Base-by-base conservation (phyloP, 257 asterid genomes). In the Agastache rugosa region DNA sequence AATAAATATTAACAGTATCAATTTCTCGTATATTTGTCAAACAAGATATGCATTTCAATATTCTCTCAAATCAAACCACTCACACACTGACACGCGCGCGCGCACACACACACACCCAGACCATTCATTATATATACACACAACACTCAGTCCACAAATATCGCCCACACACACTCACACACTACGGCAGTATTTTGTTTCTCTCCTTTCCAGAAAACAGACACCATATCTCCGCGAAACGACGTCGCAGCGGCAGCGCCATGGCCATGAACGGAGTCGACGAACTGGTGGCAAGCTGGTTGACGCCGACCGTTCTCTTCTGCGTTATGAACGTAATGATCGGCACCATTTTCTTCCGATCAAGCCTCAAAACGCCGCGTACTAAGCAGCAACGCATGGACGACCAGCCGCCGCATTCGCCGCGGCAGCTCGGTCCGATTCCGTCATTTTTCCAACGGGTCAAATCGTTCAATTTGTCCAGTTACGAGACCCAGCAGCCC, bases 271-370 rank as follows among this genome's bases (percentile, higher is more conserved):
- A 47, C 75, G 82, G 67, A 62, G 19, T 73, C 2, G 19, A 73
- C 4, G 83, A 72, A n/a, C 1, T 59, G 17, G 56, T 87, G 12
- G n/a, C 82, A 3, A 79, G 75, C 83, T 86, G 85, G 84, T 55
- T 84, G 22, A 85, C 94, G 2, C 95, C 90, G n/a, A 70, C 86
- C 0, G 37, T 79, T n/a, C 86, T 87, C 34, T 90, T 90, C 86
- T 90, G 94, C 81, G 7, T 85, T 27, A 45, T 90, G 15, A 90
- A 88, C 81, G 78, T 90, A n/a, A 58, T 76, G 75, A 83, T 90
- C 50, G 87, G 72, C 72, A 75, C 86, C 41, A 83, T 90, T n/a
- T 83, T 80, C 77, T 16, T 87, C 35, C 60, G 62, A 44, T 86
- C 91, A 2, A 67, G 34, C 63, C 74, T 79, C 39, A 83, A 78